Base-by-base conservation (phyloP, 768 basidiomycete species). In the Leccinum olivaceopallidum region DNA sequence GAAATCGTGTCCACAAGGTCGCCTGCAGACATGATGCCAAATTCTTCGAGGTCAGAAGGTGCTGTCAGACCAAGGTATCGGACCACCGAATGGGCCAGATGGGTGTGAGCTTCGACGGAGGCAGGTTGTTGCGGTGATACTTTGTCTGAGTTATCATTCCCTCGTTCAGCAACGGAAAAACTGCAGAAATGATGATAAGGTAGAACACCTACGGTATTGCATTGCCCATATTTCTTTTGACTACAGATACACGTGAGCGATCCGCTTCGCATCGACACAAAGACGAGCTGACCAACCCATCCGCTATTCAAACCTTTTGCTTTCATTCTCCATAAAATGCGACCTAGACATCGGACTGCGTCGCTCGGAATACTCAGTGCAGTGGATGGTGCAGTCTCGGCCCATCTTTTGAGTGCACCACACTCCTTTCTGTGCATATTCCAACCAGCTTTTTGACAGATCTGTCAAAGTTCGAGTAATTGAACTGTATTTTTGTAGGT, bases 381-480 rank as follows among this genome's bases (percentile, higher is more conserved):
- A 13, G 73, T 60, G 3, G 82, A 82, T 2, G 83, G 81, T 6
- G 84, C 83, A 16, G 77, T 66, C 30, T 78, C 71, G 1, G 77
- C 77, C 89, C 87, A 88, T 56, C 74, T 76, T 57, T 80, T 80
- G 9, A 95, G 75, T 0, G 92, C 87, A 6, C 62, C 59, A 68
- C 96, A 98, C 79, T 98, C 95, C 2, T 73, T 71, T 72, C 88
- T 91, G 73, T 97, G 95, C 3, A 82, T 37, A 0, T 68, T 22
- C 94, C 93, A 94, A 65, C 92, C 93, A 30, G 72, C 69, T 44
- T 75, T 85, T 76, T 94, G 92, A 67, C 92, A 94, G 42, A 87
- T 92, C 65, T 67, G 39, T 50, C 42, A 37, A 28, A 54, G 32
- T 10, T 48, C 0, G n/a, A 12, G 20, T 12, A 48, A 64, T 47